Conservation (phyloP, 179 eudicot species). For the Corrigiola litoralis region DNA sequence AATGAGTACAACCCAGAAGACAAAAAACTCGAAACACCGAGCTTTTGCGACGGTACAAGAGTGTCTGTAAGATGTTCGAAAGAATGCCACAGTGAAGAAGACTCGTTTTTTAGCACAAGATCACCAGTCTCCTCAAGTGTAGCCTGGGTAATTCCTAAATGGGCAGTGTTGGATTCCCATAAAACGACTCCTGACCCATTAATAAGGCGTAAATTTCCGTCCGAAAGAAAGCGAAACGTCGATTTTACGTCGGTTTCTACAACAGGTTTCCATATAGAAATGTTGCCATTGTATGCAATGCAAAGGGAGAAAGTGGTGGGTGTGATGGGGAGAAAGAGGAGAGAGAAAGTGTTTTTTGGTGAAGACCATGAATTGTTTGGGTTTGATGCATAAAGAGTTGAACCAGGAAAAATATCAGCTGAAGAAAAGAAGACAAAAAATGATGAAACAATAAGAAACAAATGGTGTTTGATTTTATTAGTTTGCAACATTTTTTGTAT, state of each 20-base stretch:
- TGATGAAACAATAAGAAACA: neutral
- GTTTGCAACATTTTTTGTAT: too few species aligned
- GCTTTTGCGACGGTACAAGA: slow-evolving; percentile 44
- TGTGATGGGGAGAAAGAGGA: slow-evolving; percentile 35
- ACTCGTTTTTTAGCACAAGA: slow-evolving; percentile 34
- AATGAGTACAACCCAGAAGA: slow-evolving; percentile 48
- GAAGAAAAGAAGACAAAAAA: slow-evolving; percentile 10
- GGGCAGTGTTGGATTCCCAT: slow-evolving; percentile 49
- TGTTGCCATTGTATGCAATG: slow-evolving; percentile 30
- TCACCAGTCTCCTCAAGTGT: slow-evolving; percentile 46
- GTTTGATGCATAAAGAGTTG: slow-evolving; percentile 41
- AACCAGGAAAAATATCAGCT: slow-evolving; percentile 33
- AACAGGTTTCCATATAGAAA: slow-evolving; percentile 52
- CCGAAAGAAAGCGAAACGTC: slow-evolving; percentile 30
- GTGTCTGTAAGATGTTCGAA: slow-evolving; percentile 54
- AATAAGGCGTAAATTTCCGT: slow-evolving; percentile 43
- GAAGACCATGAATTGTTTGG: slow-evolving; percentile 41
- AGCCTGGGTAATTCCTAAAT: slow-evolving; percentile 36
- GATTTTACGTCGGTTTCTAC: slow-evolving; percentile 14
- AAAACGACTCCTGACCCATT: slow-evolving; percentile 31
- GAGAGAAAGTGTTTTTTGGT: slow-evolving; percentile 39
- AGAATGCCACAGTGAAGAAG: slow-evolving; percentile 40
- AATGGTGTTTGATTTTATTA: neutral
- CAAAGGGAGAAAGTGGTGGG: slow-evolving; percentile 29
- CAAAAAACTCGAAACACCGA: slow-evolving; percentile 24